Percentiles rank a stretch among this genome's conserved stretches.
phyloP scores from a whole-genome alignment of 257 asterid species.

The Coffea canephora region DNA sequence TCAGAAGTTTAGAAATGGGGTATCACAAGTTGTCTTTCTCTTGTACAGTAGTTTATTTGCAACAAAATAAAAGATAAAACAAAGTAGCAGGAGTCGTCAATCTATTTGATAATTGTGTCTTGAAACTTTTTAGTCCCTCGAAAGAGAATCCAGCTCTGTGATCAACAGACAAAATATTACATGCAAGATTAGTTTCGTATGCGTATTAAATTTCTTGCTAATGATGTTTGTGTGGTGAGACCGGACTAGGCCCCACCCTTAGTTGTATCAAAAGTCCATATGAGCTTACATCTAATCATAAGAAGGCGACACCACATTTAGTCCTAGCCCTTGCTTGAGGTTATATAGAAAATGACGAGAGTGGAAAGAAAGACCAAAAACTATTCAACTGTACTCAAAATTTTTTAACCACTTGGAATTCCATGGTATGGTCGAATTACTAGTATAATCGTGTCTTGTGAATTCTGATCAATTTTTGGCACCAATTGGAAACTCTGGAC shows the following conservation, averaged over 20 bases:
- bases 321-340: background rate
- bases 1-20: background rate
- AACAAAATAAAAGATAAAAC: no score
- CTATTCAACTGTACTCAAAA: no score
- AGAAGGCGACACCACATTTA: background rate
- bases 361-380: background rate
- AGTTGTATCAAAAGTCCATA: background rate
- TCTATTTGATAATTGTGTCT: background rate
- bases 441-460: no score
- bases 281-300: background rate
- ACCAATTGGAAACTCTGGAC: no score
- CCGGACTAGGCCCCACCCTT: background rate
- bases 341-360: background rate
- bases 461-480: no score
- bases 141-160: background rate
- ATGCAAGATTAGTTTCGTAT: background rate
- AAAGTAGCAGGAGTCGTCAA: background rate
- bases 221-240: background rate
- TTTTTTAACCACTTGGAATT: no score
- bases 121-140: background rate
- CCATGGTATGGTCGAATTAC: no score
- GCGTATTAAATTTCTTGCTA: background rate
- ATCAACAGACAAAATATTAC: background rate
- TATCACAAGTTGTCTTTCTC: background rate
- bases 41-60: background rate